Evolutionary conservation across 176 grass and related monocot genomes (phyloP), one percentile per base, ranked within the genome.

Genomic region (Panicum miliaceum): DNA sequence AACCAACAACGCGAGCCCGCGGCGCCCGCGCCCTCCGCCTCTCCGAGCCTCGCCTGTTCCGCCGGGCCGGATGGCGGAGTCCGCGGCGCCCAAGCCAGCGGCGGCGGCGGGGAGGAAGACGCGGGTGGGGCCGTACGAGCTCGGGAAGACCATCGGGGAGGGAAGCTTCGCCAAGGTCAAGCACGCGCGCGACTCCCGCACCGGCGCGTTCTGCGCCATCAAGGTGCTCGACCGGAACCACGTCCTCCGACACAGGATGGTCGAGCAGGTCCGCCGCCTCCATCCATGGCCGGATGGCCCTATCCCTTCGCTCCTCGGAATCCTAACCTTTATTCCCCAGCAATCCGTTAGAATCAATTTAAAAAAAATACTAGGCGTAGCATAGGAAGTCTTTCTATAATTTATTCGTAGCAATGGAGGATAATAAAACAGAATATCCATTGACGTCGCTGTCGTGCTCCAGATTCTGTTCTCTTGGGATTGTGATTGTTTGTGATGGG

Each of bases 101-200:
- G 0, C 41, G 50, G 29, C 34, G 12, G 85, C 25, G 50, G 81
- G 81, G 45, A 79, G 88, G 72, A 85, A 74, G 91, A 96, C 81
- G 77, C 75, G 93, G 59, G 89, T 99, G 16, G 96, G 96, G 5
- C 83, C 62, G 6, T 99, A 96, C 91, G 91, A 99, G 81, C 86
- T 99, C 7, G 96, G 91, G 53, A 90, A 74, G 88, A 99, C 96
- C 12, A 85, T 99, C 76, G 96, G 93, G 19, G 93, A 99, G 87
- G 96, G 96, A 14, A 96, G 74, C 86, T 99, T 99, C 75, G 96
- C 96, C 64, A 99, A 99, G 91, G 96, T 99, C 23, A 99, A 96
- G 88, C 82, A 90, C 89, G 88, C 89, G 6, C 84, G 90, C 53
- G 59, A 99, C 92, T 68, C 89, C 18, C 89, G 87, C 70, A 89